A percentile compares a stretch with the other conserved stretches of the same genome.
Conservation (phyloP, 164 flowering plant species). For the Amborella trichopoda region DNA sequence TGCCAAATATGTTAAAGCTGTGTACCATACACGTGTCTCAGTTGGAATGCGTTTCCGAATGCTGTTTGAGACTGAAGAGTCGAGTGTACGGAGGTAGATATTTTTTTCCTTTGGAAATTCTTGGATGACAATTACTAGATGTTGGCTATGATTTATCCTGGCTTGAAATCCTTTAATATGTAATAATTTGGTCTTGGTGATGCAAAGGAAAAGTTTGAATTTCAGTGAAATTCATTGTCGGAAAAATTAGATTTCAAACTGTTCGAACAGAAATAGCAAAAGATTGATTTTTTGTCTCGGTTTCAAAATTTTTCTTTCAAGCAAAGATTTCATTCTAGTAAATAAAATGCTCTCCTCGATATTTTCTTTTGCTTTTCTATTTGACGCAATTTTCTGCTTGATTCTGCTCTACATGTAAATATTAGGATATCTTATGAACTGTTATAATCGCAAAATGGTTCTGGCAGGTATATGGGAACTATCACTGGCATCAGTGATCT, state of each 20-base stretch:
- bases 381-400: neutral
- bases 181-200: neutral
- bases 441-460: neutral
- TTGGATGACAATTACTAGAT: neutral
- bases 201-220: neutral
- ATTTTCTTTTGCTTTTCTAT: neutral
- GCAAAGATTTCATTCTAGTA: neutral
- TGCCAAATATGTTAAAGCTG: slow-evolving; percentile 71
- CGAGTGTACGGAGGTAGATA: slow-evolving; percentile 79
- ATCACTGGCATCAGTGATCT: slow-evolving; percentile 82
- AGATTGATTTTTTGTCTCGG: neutral
- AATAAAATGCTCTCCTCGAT: neutral
- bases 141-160: neutral
- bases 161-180: neutral
- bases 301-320: neutral
- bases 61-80: slow-evolving; percentile 92
- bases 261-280: too few relatives aligned
- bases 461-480: slow-evolving; percentile 77
- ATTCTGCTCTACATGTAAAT: neutral
- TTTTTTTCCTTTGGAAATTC: neutral
- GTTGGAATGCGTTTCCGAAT: slow-evolving; percentile 96
- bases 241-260: neutral
- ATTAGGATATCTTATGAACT: neutral
- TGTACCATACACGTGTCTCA: slow-evolving; percentile 83
- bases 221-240: neutral